Percentiles rank a stretch among this genome's conserved stretches.
These are phyloP conservation scores for Penicillium samsonianum DNA, from an alignment of 495 filamentous ascomycete genomes.

Conservation along the genomic window DNA sequence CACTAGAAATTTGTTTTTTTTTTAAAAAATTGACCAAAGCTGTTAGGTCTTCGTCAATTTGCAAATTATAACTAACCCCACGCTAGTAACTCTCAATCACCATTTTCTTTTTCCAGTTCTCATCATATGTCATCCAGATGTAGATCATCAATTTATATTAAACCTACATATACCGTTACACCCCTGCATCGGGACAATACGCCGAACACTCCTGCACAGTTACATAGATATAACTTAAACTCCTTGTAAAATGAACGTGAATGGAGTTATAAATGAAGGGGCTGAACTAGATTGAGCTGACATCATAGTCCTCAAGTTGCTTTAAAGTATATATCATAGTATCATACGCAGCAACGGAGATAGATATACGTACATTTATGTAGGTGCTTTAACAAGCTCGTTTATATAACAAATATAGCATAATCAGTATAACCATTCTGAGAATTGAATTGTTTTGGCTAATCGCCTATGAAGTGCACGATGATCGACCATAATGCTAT, in stretches of 20 bases:
- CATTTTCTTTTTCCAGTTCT: no score
- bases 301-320: no score
- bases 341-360: no score
- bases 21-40: neutral
- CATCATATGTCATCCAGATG: neutral
- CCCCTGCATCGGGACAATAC: neutral
- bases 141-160: slow-evolving; percentile 2
- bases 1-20: neutral
- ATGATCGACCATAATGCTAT: no score
- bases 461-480: no score
- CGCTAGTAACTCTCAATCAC: neutral
- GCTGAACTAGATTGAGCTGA: neutral
- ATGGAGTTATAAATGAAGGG: neutral
- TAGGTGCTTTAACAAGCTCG: no score
- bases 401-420: no score
- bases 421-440: no score
- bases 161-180: neutral
- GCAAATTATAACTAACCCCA: neutral
- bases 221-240: neutral
- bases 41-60: neutral
- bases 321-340: no score
- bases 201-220: neutral
- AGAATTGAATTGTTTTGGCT: no score
- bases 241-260: no score
- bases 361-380: no score